phyloP scores from a whole-genome alignment of 257 asterid species.

The Cruciata laevipes region DNA sequence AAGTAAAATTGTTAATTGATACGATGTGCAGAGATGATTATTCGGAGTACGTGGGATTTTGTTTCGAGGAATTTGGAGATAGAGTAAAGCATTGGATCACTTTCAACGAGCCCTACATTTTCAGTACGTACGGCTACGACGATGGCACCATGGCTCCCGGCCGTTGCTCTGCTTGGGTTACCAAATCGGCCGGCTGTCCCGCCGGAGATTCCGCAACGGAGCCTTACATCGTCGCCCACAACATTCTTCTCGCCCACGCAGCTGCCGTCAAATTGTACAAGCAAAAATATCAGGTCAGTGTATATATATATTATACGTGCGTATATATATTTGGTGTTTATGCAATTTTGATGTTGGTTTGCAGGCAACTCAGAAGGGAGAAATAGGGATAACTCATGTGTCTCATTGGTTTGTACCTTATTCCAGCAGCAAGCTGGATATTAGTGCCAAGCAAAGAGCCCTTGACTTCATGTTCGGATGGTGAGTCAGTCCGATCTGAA shows the following conservation, averaged over 20 bases:
- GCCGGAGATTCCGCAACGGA: constrained; percentile 17
- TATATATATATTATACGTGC: no score
- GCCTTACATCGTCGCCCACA: constrained; percentile 15
- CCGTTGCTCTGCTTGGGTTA: constrained; percentile 13
- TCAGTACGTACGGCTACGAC: constrained; percentile 7
- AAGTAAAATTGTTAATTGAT: no score
- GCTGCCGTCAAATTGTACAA: neutral
- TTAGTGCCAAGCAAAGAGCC: constrained; percentile 21
- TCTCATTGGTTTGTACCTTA: constrained; percentile 22
- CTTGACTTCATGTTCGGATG: constrained; percentile 54
- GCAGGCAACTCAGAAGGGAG: constrained; percentile 20
- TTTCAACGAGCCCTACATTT: constrained; percentile 14
- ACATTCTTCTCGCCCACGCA: constrained; percentile 18
- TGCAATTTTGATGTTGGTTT: neutral
- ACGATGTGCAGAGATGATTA: constrained; percentile 8
- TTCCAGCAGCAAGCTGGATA: constrained; percentile 7
- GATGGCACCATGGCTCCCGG: constrained; percentile 5
- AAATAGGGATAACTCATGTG: constrained; percentile 22
- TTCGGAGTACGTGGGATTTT: constrained; percentile 14
- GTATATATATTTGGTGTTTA: no score
- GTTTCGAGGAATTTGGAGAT: constrained; percentile 19
- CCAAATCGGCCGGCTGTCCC: constrained; percentile 3
- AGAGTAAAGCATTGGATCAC: constrained; percentile 19
- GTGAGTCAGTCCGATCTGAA: no score
- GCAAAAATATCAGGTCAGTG: neutral